Evolutionary conservation across 345 rosid genomes (phyloP).

Genomic region (Brassica carinata): DNA sequence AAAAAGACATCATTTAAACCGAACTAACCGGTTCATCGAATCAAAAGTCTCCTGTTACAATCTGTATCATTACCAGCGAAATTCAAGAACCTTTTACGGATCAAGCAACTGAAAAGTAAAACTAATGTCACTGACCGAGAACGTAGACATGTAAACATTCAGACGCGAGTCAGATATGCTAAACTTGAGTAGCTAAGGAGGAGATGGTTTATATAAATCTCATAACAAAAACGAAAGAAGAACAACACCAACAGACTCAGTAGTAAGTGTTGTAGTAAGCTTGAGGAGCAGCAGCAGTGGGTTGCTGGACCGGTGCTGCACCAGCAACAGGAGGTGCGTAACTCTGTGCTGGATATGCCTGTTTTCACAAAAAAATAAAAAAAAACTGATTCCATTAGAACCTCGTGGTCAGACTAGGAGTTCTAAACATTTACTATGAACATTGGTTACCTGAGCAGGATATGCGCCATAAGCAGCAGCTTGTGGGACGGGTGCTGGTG

Average conservation of each 20-base stretch:
- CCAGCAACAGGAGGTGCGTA: conserved; percentile 63
- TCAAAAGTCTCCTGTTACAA: conserved; percentile 12
- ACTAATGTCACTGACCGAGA: conserved; percentile 10
- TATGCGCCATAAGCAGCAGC: conserved; percentile 73
- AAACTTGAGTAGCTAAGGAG: conserved; percentile 10
- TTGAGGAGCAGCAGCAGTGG: conserved; percentile 61
- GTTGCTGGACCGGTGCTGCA: conserved; percentile 53
- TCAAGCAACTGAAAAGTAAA: conserved; percentile 12
- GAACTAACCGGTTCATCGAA: conserved; percentile 14
- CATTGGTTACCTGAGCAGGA: conserved; percentile 71
- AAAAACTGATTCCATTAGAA: conserved; percentile 4
- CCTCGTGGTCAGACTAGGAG: neutral
- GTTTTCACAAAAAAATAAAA: conserved; percentile 33
- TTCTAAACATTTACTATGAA: neutral
- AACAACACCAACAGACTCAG: conserved; percentile 35
- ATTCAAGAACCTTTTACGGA: neutral
- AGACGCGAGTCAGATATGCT: conserved; percentile 16
- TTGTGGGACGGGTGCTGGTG: conserved; percentile 70
- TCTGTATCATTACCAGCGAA: conserved; percentile 14
- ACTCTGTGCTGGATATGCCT: conserved; percentile 58
- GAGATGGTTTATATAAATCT: neutral
- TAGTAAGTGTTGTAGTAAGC: conserved; percentile 65
- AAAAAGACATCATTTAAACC: neutral
- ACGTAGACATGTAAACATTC: conserved; percentile 1
- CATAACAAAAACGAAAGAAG: conserved; percentile 10